Evolutionary conservation across 1,139 yeast species (phyloP), one percentile per base, ranked within the genome.

Genomic region (Petasospora rhodanensis): DNA sequence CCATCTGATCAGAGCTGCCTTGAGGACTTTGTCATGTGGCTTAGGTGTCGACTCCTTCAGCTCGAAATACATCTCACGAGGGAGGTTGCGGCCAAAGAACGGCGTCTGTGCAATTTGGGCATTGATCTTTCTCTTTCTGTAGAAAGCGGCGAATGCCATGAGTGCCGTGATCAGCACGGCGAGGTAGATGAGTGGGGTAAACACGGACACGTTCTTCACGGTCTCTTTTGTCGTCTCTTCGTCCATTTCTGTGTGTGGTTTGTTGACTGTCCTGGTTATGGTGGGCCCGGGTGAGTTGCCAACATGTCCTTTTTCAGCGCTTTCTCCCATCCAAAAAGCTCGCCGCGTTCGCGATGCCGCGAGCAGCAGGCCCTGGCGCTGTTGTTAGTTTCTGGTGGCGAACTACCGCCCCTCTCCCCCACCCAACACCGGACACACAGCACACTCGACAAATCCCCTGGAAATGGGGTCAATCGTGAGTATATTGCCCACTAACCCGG

Each of bases 1-100:
- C 19, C 98, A 89, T 56, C 86, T 82, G 57, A 87, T 65, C 39
- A 91, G 65, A 1, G 96, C 96, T 3, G 96, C 93, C 54, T 84
- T 85, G 52, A 87, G 52, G 22, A 87, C 81, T 52, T 82, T 84
- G 20, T 79, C 91, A 45, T 87, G 89, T 4, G 89, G 84, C 46
- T 74, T 76, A 13, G 55, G 55, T 10, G 76, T 72, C 45, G 66
- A 68, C 13, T 59, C 61, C 49, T 75, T 73, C 40, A 89, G 63
- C 32, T 78, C 70, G 34, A 65, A 62, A 56, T 80, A 87, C 43
- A 85, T 58, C 37, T 76, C 79, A 41, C 76, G 69, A 5, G 87
- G 72, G 42, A 73, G 68, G 57, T 83, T 82, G 40, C 74, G 78
- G 27, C 74, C 75, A 49, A 84, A 85, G 41, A 86, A 74, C 14